Evolutionary conservation across 2,329 filamentous ascomycete genomes (phyloP), one percentile per base, ranked within the genome.

Genomic region (Bertia moriformis): DNA sequence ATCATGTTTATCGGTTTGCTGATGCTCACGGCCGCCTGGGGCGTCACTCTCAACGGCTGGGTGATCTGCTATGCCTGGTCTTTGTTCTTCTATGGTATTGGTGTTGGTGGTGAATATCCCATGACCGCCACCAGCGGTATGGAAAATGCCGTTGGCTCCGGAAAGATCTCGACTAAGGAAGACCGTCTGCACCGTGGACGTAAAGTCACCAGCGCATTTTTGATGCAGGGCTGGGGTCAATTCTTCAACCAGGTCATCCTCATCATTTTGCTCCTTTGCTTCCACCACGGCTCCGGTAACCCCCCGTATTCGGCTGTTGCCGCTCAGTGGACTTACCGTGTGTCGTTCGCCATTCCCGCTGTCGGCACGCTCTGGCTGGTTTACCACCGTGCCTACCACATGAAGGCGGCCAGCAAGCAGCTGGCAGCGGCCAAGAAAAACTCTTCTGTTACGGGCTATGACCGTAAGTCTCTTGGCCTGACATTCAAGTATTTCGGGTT

Each of bases 141-240:
- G 77, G 87, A 94, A 58, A 86, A 88, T 52, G 82, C 85, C 14
- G 81, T 88, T 36, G 77, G 83, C n/a, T 64, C 85, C 27, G 88
- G 89, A 44, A 88, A 81, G 57, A 64, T 94, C 40, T 95, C 89
- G 4, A 94, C 87, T 42, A 81, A 80, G 45, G 86, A 94, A 40
- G 89, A 96, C 57, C 85, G 89, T 56, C 77, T 96, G 39, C 89
- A 96, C 66, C 86, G 89, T 62, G 89, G 89, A 46, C 84, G 89
- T 54, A 93, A 93, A 60, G 89, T 95, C 56, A 94, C 87, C 47
- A 86, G 82, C 58, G 88, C 89, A 42, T 96, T 96, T 67, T 62
- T 96, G 61, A 95, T 96, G 89, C 89, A 96, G 62, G 89, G 89
- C 40, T 96, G 89, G 89, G 89, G 89, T 47, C 89, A 96, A 60